These are phyloP conservation scores for Coemansia sp. DNA, from an alignment of 192 early-diverging fungal species.

Conservation along the genomic window DNA sequence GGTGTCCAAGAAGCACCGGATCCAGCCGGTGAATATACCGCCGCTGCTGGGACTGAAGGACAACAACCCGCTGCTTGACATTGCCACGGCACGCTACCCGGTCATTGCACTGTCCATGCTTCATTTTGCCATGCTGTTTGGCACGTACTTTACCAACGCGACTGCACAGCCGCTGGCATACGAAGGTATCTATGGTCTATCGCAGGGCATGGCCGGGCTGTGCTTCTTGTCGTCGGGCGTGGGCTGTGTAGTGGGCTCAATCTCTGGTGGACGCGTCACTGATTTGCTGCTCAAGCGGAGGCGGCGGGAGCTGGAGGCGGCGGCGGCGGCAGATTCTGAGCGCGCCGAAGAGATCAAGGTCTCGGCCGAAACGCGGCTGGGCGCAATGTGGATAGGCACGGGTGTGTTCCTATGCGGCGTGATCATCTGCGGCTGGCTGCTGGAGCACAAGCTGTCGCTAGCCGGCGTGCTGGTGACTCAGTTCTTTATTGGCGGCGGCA, in stretches of 20 bases:
- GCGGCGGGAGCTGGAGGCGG: neutral
- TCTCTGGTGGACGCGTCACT: constrained; percentile 38
- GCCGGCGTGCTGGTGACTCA: constrained; percentile 33
- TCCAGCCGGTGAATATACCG: constrained; percentile 42
- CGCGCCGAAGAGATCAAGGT: neutral
- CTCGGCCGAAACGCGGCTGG: constrained; percentile 38
- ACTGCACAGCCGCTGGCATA: constrained; percentile 48
- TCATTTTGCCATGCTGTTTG: constrained; percentile 50
- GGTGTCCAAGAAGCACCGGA: constrained; percentile 21
- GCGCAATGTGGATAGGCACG: constrained; percentile 29
- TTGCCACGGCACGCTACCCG: constrained; percentile 29
- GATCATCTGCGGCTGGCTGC: constrained; percentile 37
- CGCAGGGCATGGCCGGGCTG: constrained; percentile 44
- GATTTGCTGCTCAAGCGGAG: constrained; percentile 25
- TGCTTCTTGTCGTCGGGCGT: constrained; percentile 51
- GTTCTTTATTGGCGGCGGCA: constrained; percentile 43
- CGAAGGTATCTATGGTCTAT: constrained; percentile 36
- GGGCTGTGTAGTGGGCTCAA: constrained; percentile 43
- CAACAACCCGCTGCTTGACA: constrained; percentile 41
- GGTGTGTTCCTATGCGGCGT: constrained; percentile 26
- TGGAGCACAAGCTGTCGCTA: constrained; percentile 23
- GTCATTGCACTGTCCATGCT: constrained; percentile 31
- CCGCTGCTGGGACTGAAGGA: constrained; percentile 8
- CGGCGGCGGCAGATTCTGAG: neutral
- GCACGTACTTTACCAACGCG: constrained; percentile 50